Percentiles rank a stretch among this genome's conserved stretches.
phyloP scores from a whole-genome alignment of 257 asterid species.

The Datura wrightii region DNA sequence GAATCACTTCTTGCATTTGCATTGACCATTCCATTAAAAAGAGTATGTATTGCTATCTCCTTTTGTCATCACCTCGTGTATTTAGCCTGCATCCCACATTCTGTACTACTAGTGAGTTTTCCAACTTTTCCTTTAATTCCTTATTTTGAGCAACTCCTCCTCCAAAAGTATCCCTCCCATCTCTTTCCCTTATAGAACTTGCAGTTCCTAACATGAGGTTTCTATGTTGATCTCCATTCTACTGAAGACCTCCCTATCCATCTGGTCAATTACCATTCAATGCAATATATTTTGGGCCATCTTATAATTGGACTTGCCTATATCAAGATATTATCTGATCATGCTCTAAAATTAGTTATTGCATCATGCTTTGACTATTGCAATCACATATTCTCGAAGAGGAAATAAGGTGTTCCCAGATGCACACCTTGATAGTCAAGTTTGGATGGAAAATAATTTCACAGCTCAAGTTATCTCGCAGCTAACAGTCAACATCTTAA shows the following conservation, averaged over 20 bases:
- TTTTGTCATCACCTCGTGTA: neutral
- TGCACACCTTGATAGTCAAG: neutral
- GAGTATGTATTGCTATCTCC: neutral
- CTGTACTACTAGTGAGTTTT: slow-evolving; percentile 3
- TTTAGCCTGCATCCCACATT: neutral
- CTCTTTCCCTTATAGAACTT: neutral
- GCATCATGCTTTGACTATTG: neutral
- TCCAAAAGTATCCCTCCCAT: neutral
- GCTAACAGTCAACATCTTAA: neutral
- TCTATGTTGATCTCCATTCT: slow-evolving; percentile 19
- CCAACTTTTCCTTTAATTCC: neutral
- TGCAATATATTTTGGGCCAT: neutral
- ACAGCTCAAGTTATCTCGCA: neutral
- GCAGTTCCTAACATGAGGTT: neutral
- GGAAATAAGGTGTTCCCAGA: neutral
- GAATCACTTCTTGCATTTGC: neutral
- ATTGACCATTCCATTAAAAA: neutral
- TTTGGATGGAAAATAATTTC: neutral
- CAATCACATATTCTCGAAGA: neutral
- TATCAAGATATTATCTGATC: neutral
- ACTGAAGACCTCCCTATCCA: neutral
- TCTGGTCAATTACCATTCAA: neutral
- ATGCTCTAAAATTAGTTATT: neutral
- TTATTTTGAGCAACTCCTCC: neutral
- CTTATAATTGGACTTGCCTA: neutral